These are phyloP conservation scores for Lentinula raphanica DNA, from an alignment of 768 basidiomycete genomes.

Conservation along the genomic window DNA sequence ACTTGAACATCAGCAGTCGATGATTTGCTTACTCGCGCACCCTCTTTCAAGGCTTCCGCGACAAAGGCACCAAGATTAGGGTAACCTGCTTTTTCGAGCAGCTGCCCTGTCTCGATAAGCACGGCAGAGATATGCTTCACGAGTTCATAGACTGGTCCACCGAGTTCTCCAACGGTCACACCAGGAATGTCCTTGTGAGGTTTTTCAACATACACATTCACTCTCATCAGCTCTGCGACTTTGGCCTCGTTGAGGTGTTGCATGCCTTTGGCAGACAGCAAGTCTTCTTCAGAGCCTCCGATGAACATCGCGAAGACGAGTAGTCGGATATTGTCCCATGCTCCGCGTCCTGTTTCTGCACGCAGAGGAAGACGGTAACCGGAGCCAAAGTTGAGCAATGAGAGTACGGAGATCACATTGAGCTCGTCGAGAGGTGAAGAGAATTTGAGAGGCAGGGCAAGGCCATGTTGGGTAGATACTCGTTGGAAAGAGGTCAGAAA, in stretches of 20 bases:
- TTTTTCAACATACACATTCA: conserved; percentile 64
- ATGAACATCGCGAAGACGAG: conserved; percentile 71
- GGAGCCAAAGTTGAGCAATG: conserved; percentile 78
- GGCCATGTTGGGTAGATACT: conserved; percentile 60
- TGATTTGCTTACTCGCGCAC: conserved; percentile 21
- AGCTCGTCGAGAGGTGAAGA: conserved; percentile 68
- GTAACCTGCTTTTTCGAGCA: conserved; percentile 57
- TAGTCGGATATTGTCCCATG: conserved; percentile 78
- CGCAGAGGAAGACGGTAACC: conserved; percentile 77
- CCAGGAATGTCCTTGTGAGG: conserved; percentile 67
- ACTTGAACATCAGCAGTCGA: conserved; percentile 41
- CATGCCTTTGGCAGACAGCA: conserved; percentile 68
- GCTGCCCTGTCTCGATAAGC: conserved; percentile 67
- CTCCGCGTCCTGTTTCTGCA: conserved; percentile 67
- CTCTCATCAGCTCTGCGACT: conserved; percentile 70
- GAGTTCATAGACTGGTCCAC: conserved; percentile 69
- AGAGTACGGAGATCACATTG: conserved; percentile 73
- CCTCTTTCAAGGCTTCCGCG: conserved; percentile 58
- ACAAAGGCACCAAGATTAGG: conserved; percentile 72
- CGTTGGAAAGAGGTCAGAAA: conserved; percentile 60
- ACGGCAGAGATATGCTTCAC: conserved; percentile 60
- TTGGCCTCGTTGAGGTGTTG: conserved; percentile 42
- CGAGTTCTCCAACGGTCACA: conserved; percentile 67
- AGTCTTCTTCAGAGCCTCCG: conserved; percentile 40
- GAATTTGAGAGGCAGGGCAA: conserved; percentile 76